Base-by-base conservation (phyloP, 352 stramenopile genomes). In the Phytophthora pistaciae region DNA sequence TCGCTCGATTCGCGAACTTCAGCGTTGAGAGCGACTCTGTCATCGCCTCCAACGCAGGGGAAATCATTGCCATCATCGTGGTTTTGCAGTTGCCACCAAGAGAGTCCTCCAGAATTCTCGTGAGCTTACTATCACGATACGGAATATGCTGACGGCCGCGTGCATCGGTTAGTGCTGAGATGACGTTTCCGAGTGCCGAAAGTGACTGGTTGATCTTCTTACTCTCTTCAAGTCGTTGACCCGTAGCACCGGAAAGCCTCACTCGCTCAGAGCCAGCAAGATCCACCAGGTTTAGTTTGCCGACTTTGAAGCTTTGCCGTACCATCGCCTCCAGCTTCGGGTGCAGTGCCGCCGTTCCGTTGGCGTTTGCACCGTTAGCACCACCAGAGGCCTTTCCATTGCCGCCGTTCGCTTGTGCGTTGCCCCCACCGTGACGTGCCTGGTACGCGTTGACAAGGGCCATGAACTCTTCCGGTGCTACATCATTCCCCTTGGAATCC, bases 31-130 rank as follows among this genome's bases (percentile, higher is more conserved):
- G 61, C 48, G 91, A 97, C 74, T 98, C 94, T 18, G 91, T 92
- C 75, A 97, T 97, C 4, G 90, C 87, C 25, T 96, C 88, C 1
- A 94, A 72, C 1, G 85, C 92, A n/a, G 96, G 95, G 5, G 87
- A 97, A 66, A 99, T 95, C 92, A 98, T 98, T 4, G 93, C 95
- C 88, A 99, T 98, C 96, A 99, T 98, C 20, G 92, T 98, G 11
- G 95, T 98, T 74, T 98, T 98, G 82, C 95, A 98, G 66, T 98
- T 98, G 6, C 93, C 92, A 23, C 92, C 91, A 0, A 98, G 69
- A 14, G 85, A 93, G 64, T 96, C 88, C 60, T 96, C 87, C 6
- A 98, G 66, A 49, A 98, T 98, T 6, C 94, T 82, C 14, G 94
- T 98, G n/a, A 98, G 90, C 68, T 98, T 98, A 25, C 82, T 96